These are phyloP conservation scores for Boletellus sp. DNA, from an alignment of 768 basidiomycete species.

Conservation along the genomic window DNA sequence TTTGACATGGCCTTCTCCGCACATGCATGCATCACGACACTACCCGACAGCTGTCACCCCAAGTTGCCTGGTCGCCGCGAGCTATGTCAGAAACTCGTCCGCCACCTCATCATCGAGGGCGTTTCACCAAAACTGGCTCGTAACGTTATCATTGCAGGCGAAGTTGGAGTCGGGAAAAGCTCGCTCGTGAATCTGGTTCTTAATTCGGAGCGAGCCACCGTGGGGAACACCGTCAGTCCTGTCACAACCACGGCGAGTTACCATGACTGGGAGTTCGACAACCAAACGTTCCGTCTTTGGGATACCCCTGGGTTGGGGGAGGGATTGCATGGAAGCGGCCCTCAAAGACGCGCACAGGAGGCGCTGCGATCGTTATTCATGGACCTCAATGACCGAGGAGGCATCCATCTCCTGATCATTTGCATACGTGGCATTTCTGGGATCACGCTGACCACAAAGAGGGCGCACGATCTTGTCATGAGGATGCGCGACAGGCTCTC, in stretches of 20 bases:
- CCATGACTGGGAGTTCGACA: constrained; percentile 12
- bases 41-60: constrained; percentile 22
- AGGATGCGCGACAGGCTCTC: constrained; percentile 14
- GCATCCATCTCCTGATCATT: constrained; percentile 25
- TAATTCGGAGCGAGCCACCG: constrained; percentile 19
- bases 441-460: constrained; percentile 15
- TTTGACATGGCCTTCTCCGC: constrained; percentile 33
- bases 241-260: constrained; percentile 12
- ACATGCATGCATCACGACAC: constrained; percentile 22
- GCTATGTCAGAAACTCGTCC: constrained; percentile 16
- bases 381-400: constrained; percentile 20
- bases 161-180: constrained; percentile 29
- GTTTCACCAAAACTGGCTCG: constrained; percentile 19
- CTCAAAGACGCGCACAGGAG: constrained; percentile 19
- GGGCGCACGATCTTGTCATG: constrained; percentile 17
- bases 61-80: constrained; percentile 16
- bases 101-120: constrained; percentile 13
- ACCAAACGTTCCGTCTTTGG: constrained; percentile 21
- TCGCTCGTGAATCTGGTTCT: constrained; percentile 26
- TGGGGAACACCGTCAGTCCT: constrained; percentile 15
- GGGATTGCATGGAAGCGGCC: constrained; percentile 12
- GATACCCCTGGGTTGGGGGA: constrained; percentile 33
- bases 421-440: constrained; percentile 23
- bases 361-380: constrained; percentile 18
- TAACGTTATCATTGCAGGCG: constrained; percentile 25